Conservation (phyloP, 495 filamentous ascomycete species). For the Aspergillus indologenus region DNA sequence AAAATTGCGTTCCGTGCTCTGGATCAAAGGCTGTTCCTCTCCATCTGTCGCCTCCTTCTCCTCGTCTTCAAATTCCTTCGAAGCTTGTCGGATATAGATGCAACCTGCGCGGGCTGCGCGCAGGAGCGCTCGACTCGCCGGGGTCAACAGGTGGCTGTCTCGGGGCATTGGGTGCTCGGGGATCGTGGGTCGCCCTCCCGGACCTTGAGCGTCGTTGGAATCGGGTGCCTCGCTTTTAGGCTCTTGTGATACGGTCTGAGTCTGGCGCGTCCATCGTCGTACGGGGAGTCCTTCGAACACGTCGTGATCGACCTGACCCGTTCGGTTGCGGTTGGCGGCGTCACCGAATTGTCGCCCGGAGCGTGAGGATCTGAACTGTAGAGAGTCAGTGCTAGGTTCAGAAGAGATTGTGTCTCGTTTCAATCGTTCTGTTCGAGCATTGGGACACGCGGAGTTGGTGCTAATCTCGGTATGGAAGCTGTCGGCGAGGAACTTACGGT, state of each 20-base stretch:
- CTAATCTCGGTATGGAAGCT: background rate
- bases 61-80: constrained; percentile 41
- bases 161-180: constrained; percentile 74
- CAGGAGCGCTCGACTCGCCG: constrained; percentile 79
- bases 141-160: constrained; percentile 75
- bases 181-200: constrained; percentile 46
- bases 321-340: constrained; percentile 66
- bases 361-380: constrained; percentile 47
- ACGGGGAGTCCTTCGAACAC: constrained; percentile 93
- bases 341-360: constrained; percentile 46
- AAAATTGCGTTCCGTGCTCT: constrained; percentile 55
- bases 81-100: constrained; percentile 53
- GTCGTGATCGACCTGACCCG: constrained; percentile 85
- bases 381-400: background rate
- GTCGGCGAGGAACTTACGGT: constrained; percentile 35
- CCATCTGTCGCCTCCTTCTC: constrained; percentile 51
- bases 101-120: constrained; percentile 74
- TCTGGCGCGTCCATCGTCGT: constrained; percentile 79
- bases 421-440: background rate
- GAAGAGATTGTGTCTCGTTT: background rate
- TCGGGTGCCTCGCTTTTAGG: constrained; percentile 52
- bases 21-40: constrained; percentile 35
- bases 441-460: constrained; percentile 1
- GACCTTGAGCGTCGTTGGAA: constrained; percentile 49
- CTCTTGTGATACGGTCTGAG: constrained; percentile 66